phyloP scores from a whole-genome alignment of 1,139 yeast species.

The Diutina rugosa region DNA sequence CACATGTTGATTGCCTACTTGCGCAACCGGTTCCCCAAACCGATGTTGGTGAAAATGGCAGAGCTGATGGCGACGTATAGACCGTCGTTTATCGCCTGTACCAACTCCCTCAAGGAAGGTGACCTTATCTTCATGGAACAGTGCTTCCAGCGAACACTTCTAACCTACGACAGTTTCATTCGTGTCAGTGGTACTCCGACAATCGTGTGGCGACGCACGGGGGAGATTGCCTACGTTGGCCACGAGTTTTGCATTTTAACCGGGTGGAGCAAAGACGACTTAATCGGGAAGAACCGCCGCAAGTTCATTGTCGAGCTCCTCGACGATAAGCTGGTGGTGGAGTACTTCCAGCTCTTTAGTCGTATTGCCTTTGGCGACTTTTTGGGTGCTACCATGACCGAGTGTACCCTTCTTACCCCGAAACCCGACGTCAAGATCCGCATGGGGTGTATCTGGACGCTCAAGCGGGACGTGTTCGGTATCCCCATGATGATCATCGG shows the following conservation, averaged over 20 bases:
- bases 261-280: conserved; percentile 71
- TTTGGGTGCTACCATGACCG: conserved; percentile 81
- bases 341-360: conserved; percentile 76
- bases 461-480: conserved; percentile 53
- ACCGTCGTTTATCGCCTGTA: conserved; percentile 87
- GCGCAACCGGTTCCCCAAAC: conserved; percentile 53
- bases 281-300: conserved; percentile 34
- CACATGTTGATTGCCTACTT: conserved; percentile 71
- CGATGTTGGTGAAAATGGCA: conserved; percentile 70
- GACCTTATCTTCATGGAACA: conserved; percentile 93
- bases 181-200: conserved; percentile 87
- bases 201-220: conserved; percentile 89
- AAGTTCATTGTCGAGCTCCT: conserved; percentile 80
- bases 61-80: conserved; percentile 81
- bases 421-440: conserved; percentile 34
- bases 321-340: conserved; percentile 79
- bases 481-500: conserved; percentile 89
- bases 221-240: conserved; percentile 90
- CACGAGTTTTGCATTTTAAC: conserved; percentile 83
- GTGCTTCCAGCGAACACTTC: conserved; percentile 81
- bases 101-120: conserved; percentile 76
- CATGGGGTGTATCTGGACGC: conserved; percentile 82
- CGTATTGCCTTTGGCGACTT: conserved; percentile 87
- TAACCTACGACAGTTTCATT: conserved; percentile 81
- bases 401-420: conserved; percentile 63